Base-by-base conservation (phyloP, 768 basidiomycete species). In the Trametes gibbosa region DNA sequence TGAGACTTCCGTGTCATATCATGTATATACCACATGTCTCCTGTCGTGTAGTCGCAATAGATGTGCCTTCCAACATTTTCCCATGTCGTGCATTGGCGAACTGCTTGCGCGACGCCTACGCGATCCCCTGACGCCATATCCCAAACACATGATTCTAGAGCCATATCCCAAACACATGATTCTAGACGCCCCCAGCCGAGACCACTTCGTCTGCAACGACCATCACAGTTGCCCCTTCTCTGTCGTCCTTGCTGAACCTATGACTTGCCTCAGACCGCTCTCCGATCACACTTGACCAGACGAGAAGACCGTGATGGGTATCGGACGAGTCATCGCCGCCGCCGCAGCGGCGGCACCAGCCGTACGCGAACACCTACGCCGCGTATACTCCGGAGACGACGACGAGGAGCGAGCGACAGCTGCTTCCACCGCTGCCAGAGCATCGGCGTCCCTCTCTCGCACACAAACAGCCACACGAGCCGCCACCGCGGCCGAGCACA, bases 271-370 rank as follows among this genome's bases (percentile, higher is more conserved):
- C 54, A 25, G 2, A 4, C 46, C 19, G 8, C 16, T 27, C 21
- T 42, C 46, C 47, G 39, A 32, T 10, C 29, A 32, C 29, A 32
- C 47, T 49, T 56, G 54, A 56, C 52, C 52, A 21, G 25, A 34
- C 54, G 17, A 45, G 34, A 46, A 24, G 16, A 35, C 34, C 19
- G 12, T 6, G 16, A 61, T 61, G 60, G 60, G 60, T 29, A 3
- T 61, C 45, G 50, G 54, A 24, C 49, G 50, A 9, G 39, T 56
- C 17, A 56, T 61, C 12, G 54, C 60, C 16, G 43, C 60, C 23
- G 60, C 60, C 12, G 60, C 58, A 8, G 58, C 53, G 16, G 54
- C 50, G 21, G 50, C 60, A 19, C 60, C 60, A 25, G 19, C 51
- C 21, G 50, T 56, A 24, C 54, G 47, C 35, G 47, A 48, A 16